Conservation (phyloP, 352 stramenopile species). For the Phytophthora constricta region DNA sequence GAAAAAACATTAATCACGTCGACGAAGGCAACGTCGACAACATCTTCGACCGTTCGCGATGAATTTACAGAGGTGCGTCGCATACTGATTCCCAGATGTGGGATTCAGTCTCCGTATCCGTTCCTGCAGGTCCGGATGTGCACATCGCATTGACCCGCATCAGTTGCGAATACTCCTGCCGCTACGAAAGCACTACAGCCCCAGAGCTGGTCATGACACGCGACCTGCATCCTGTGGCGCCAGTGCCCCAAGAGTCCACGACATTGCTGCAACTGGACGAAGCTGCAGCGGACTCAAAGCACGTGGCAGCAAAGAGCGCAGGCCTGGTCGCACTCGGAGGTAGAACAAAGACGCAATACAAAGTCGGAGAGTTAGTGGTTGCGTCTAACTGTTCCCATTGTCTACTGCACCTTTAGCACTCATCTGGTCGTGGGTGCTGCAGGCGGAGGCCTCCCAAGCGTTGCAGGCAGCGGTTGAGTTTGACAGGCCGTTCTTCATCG, state of each 20-base stretch:
- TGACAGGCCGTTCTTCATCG: slow-evolving; percentile 68
- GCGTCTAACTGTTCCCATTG: neutral
- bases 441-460: slow-evolving; percentile 37
- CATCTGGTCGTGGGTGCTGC: slow-evolving; percentile 43
- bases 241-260: slow-evolving; percentile 11
- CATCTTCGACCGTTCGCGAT: too few relatives aligned
- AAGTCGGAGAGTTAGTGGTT: neutral
- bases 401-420: slow-evolving; percentile 16
- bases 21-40: neutral
- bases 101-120: too few relatives aligned
- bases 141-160: neutral
- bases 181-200: neutral
- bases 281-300: neutral
- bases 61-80: neutral
- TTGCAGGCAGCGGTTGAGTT: slow-evolving; percentile 35
- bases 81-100: neutral
- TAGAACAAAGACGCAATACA: slow-evolving; percentile 11
- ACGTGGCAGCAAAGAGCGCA: slow-evolving; percentile 3
- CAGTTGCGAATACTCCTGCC: neutral
- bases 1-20: too few relatives aligned
- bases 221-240: neutral
- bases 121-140: too few relatives aligned
- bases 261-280: slow-evolving; percentile 14
- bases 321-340: slow-evolving; percentile 25
- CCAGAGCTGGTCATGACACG: too few relatives aligned